Conservation (phyloP, 78 protist genomes). For the Protostelium mycophagum region DNA sequence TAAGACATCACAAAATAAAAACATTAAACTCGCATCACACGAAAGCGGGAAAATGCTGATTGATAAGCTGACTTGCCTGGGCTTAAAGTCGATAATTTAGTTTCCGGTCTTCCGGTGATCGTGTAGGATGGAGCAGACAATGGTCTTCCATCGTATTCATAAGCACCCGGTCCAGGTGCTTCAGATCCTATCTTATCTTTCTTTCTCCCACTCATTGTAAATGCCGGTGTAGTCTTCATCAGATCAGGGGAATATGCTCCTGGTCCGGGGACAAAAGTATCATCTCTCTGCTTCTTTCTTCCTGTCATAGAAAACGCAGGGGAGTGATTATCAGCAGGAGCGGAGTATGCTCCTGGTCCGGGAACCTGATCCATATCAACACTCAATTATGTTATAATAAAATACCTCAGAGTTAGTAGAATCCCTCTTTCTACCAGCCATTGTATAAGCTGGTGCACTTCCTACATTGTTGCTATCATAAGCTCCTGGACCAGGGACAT, state of each 20-base stretch:
- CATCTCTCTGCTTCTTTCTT: neutral
- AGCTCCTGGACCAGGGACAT: neutral
- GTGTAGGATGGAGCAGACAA: neutral
- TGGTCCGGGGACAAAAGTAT: neutral
- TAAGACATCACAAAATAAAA: too few relatives aligned
- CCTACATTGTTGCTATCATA: neutral
- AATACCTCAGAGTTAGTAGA: neutral
- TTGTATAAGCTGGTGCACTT: neutral
- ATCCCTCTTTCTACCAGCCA: neutral
- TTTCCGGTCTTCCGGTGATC: neutral
- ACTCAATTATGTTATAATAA: too few relatives aligned
- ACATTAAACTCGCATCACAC: too few relatives aligned
- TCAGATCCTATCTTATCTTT: neutral
- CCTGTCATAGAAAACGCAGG: neutral
- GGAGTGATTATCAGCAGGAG: neutral
- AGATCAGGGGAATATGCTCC: neutral
- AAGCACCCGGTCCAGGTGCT: neutral
- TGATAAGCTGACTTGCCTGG: neutral
- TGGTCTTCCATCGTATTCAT: neutral
- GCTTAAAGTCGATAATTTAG: neutral
- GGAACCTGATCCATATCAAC: neutral
- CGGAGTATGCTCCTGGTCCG: neutral
- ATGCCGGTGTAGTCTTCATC: neutral
- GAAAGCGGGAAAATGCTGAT: too few relatives aligned
- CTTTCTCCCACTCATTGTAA: neutral